Base-by-base conservation (phyloP, 164 flowering plant species). In the Magnolia changhungtana region DNA sequence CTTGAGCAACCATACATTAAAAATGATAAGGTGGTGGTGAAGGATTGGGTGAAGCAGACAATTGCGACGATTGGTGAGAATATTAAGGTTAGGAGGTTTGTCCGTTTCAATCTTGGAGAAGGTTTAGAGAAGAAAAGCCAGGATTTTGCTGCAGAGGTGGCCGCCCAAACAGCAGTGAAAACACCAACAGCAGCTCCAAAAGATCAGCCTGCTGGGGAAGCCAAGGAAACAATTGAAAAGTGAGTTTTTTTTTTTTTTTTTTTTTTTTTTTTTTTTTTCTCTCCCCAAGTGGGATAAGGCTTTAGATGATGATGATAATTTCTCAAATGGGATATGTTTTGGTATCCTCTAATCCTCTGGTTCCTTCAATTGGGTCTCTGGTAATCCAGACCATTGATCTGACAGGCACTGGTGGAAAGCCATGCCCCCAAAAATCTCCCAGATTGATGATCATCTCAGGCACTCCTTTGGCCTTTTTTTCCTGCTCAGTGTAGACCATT, bases 131-230 rank as follows among this genome's bases (percentile, higher is more conserved):
- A 91, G 90, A 94, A 91, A 83, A 91, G 87, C 81, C 94, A 89
- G 81, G 96, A 94, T 87, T 96, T 94, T 89, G 98, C 98, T 82
- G 97, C 98, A 7, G 99, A 96, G 83, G 99, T 96, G 59, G 99
- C 98, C 76, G 99, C 99, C 55, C 98, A 94, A 86, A 96, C 97
- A 80, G 87, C 96, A 20, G 91, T 91, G 61, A 94, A 90, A 72
- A 76, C 63, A 1, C 51, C 92, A 18, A 63, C 82, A 18, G 45
- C 75, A n/a, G 81, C 86, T 66, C 86, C 14, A 69, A 84, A 84
- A 75, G 90, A 85, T 78, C 84, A 88, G 76, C 76, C 90, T 73
- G 85, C 82, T 73, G 79, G 76, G 24, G 93, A 89, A 80, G 80
- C 85, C 31, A 81, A 82, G 81, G 90, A 90, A 87, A 68, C 87